Conservation (phyloP, 345 rosid genomes). For the Citrus medica region DNA sequence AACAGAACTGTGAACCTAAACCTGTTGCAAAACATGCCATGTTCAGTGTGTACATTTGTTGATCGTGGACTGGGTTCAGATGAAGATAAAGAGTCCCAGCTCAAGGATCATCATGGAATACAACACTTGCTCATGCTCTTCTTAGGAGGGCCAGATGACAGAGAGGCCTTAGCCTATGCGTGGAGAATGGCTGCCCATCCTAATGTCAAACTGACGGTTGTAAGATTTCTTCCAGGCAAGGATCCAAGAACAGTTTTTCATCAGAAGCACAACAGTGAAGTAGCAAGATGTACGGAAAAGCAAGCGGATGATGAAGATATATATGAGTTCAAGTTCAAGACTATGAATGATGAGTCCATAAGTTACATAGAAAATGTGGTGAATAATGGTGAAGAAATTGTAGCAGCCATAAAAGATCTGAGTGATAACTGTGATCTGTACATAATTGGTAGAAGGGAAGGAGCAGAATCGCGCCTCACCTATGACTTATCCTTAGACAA, state of each 20-base stretch:
- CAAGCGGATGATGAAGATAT: slow-evolving; percentile 33
- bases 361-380: slow-evolving; percentile 38
- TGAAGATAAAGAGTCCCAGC: slow-evolving; percentile 17
- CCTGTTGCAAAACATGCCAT: slow-evolving; percentile 51
- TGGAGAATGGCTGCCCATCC: slow-evolving; percentile 47
- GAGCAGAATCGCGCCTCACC: slow-evolving; percentile 29
- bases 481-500: slow-evolving; percentile 13
- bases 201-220: slow-evolving; percentile 33
- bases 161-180: slow-evolving; percentile 68
- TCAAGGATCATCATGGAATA: neutral
- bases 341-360: slow-evolving; percentile 22
- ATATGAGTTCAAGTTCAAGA: slow-evolving; percentile 43
- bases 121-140: slow-evolving; percentile 35
- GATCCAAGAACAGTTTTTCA: neutral
- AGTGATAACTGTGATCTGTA: slow-evolving; percentile 38
- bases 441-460: slow-evolving; percentile 49
- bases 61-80: slow-evolving; percentile 53
- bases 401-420: slow-evolving; percentile 27
- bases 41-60: slow-evolving; percentile 62
- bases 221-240: slow-evolving; percentile 38
- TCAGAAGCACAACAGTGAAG: neutral
- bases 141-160: slow-evolving; percentile 57
- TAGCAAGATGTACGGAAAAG: slow-evolving; percentile 12
- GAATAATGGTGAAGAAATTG: slow-evolving; percentile 37
- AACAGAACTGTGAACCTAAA: slow-evolving; percentile 39